Evolutionary conservation across 768 basidiomycete genomes (phyloP).

Genomic region (Trametes punicea): DNA sequence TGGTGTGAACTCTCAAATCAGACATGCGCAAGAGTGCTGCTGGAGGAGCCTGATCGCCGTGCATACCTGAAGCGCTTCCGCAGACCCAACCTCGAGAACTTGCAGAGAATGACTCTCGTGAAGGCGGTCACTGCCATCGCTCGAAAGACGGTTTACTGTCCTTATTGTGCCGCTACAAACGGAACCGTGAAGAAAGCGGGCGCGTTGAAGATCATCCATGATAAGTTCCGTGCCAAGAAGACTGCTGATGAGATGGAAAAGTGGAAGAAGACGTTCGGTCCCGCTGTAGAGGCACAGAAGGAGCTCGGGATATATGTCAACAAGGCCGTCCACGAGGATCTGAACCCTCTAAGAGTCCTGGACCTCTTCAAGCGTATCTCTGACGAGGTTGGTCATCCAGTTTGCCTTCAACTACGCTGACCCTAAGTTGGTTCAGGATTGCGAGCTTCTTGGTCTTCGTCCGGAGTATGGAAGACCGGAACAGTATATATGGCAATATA

Average conservation of each 20-base stretch:
- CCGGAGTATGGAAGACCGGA: slow-evolving; percentile 91
- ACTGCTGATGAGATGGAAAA: slow-evolving; percentile 84
- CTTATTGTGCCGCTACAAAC: slow-evolving; percentile 90
- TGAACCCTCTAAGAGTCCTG: slow-evolving; percentile 91
- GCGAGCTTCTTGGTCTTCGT: slow-evolving; percentile 88
- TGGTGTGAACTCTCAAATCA: slow-evolving; percentile 24
- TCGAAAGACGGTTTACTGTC: slow-evolving; percentile 89
- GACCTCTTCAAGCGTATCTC: slow-evolving; percentile 91
- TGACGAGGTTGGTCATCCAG: slow-evolving; percentile 62
- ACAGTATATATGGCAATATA: slow-evolving; percentile 98
- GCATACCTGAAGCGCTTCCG: slow-evolving; percentile 87
- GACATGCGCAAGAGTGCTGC: slow-evolving; percentile 90
- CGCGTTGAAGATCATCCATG: slow-evolving; percentile 93
- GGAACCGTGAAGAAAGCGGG: slow-evolving; percentile 96
- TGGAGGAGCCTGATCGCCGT: slow-evolving; percentile 85
- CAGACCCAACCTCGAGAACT: slow-evolving; percentile 84
- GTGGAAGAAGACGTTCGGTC: slow-evolving; percentile 77
- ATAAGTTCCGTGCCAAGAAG: slow-evolving; percentile 95
- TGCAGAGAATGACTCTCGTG: slow-evolving; percentile 76
- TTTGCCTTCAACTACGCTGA: neutral
- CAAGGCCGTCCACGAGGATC: slow-evolving; percentile 87
- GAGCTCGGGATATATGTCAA: slow-evolving; percentile 81
- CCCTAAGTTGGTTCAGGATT: slow-evolving; percentile 55
- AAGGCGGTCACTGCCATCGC: slow-evolving; percentile 86
- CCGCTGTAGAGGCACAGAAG: slow-evolving; percentile 82